Evolutionary conservation across 139 green algal species (phyloP), one percentile per base, ranked within the genome.

Genomic region (Coelastrella sp.): DNA sequence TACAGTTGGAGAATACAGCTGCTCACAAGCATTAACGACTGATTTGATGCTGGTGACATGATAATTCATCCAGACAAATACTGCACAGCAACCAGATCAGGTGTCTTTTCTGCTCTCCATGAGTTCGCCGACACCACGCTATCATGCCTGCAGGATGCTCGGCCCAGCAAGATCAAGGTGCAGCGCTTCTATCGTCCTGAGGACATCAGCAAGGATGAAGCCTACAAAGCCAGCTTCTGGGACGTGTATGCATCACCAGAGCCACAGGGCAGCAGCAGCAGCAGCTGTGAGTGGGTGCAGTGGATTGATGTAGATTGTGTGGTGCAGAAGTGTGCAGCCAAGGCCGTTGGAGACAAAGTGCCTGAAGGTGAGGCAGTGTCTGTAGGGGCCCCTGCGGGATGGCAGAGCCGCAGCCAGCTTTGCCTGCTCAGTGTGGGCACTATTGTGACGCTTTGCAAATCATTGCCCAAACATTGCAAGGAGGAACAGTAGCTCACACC

Each of bases 181-280:
- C 86, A 92, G 73, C 94, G 96, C n/a, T 99, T 98, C 91, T 98
- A 95, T 89, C 94, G 98, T 3, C 96, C 98, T 7, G 98, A 99
- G 93, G 98, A 99, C 78, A 93, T 99, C 57, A 92, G 76, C 58
- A 10, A 25, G 8, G 96, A 99, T 15, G 12, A 91, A 58, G 95
- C 94, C 19, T 99, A 99, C 93, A 78, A 70, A 3, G 86, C 95
- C 6, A 87, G 92, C 60, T 97, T 94, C 76, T 96, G 91, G 85
- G 96, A 99, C 79, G 78, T 99, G n/a, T 98, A 97, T 73, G 78
- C 87, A 17, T 88, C 90, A 89, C 93, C 92, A 83, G 95, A n/a
- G 24, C 59, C 63, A 10, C n/a, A 9, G 49, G 72, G 22, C n/a
- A 78, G 17, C 49, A 85, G 25, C 56, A 79, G 61, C 65, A 70